Evolutionary conservation across 805 yeast genomes (phyloP).

Genomic region (Kuraishia piskuri): DNA sequence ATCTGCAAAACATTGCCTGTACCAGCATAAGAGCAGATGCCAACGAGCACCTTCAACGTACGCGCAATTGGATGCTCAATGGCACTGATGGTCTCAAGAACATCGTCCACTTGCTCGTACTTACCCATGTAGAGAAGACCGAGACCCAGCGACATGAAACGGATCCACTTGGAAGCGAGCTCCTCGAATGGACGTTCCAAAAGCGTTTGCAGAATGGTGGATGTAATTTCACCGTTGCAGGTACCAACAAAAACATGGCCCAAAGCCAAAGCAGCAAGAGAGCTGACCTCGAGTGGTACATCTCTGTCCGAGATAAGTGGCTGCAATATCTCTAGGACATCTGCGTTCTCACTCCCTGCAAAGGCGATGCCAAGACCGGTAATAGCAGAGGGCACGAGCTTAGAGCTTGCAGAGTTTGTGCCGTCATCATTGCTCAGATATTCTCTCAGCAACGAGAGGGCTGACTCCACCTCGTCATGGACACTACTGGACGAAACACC

Average conservation of each 20-base stretch:
- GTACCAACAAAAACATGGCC: constrained; percentile 96
- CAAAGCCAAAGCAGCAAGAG: constrained; percentile 82
- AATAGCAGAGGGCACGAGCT: constrained; percentile 72
- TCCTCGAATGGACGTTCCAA: constrained; percentile 77
- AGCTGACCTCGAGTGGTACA: constrained; percentile 66
- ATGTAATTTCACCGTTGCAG: constrained; percentile 87
- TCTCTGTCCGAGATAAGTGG: constrained; percentile 79
- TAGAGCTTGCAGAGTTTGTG: constrained; percentile 43
- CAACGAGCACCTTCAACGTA: constrained; percentile 81
- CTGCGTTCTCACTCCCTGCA: constrained; percentile 89
- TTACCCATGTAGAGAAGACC: constrained; percentile 91
- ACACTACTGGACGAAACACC: constrained; percentile 90
- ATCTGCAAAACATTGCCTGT: constrained; percentile 95
- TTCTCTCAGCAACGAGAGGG: constrained; percentile 78
- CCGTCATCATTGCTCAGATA: constrained; percentile 37
- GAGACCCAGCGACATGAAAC: constrained; percentile 85
- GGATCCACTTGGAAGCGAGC: constrained; percentile 77
- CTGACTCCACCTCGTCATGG: constrained; percentile 93
- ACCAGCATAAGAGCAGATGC: constrained; percentile 92
- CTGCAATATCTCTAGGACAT: constrained; percentile 63
- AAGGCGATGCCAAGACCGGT: constrained; percentile 90
- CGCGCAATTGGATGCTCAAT: constrained; percentile 91
- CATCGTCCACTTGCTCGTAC: constrained; percentile 90
- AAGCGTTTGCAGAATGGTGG: constrained; percentile 84
- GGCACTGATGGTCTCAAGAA: constrained; percentile 86